Evolutionary conservation across 495 filamentous ascomycete genomes (phyloP).

Genomic region (Pseudomonodictys pantanalensis): DNA sequence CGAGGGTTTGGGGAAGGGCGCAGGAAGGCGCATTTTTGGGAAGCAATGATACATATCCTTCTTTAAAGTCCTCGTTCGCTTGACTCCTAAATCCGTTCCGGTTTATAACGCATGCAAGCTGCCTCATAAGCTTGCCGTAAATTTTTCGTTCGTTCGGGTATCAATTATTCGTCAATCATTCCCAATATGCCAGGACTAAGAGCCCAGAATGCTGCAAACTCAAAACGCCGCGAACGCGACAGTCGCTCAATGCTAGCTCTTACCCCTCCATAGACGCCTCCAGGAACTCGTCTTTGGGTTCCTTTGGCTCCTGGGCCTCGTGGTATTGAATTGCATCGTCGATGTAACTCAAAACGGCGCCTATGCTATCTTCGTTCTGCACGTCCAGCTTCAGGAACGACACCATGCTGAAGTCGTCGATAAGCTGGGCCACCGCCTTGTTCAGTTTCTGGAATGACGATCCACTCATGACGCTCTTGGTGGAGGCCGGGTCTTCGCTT

Average conservation of each 20-base stretch:
- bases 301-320: conserved; percentile 90
- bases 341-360: conserved; percentile 88
- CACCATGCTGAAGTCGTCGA: conserved; percentile 98
- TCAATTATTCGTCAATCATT: no score
- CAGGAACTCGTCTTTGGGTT: conserved; percentile 66
- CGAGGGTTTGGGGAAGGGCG: neutral
- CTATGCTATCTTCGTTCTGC: conserved; percentile 91
- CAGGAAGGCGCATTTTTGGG: neutral
- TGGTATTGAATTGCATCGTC: conserved; percentile 95
- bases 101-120: no score
- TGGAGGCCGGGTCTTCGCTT: conserved; percentile 53
- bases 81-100: no score
- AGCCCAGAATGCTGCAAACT: no score
- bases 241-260: neutral
- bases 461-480: conserved; percentile 70
- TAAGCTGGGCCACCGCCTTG: conserved; percentile 77
- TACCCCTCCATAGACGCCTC: neutral
- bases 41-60: neutral
- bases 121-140: no score
- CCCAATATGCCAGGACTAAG: no score
- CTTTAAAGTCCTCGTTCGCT: neutral
- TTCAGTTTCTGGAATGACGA: conserved; percentile 76
- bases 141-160: no score
- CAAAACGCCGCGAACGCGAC: neutral
- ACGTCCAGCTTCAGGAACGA: conserved; percentile 86